Base-by-base conservation (phyloP, 2,329 filamentous ascomycete genomes). In the Phialophora chinensis region DNA sequence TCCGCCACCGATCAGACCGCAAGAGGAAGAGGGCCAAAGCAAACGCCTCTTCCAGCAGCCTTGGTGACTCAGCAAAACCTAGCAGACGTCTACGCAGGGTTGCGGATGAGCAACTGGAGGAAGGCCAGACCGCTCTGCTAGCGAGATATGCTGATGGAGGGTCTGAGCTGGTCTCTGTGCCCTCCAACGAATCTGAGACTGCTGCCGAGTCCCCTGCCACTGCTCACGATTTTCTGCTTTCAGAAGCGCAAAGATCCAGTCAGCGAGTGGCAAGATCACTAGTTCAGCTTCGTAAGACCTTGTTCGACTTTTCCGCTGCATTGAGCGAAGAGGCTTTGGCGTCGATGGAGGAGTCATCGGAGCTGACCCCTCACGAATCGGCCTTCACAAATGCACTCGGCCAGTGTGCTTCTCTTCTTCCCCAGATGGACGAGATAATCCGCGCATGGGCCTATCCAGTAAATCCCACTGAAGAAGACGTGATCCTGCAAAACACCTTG, bases 61-160 rank as follows among this genome's bases (percentile, higher is more conserved):
- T 78, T 20, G 73, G 50, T 33, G 80, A 83, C 63, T 75, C 73
- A 23, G 82, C 81, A 63, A 78, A 79, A 60, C 78, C 76, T 42
- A 78, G 79, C 20, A 82, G 84, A 63, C 79, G 82, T 33, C 82
- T 80, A 57, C 80, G 82, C 67, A 80, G 81, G 56, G 84, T 83
- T 10, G 79, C 81, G 11, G 80, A 79, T 54, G 76, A 75, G 11
- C 71, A 76, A 33, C 72, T 74, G 69, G 78, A 75, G 60, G 78
- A 71, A 38, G 78, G 79, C 44, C 79, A 83, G 14, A 77, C 86
- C 38, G 81, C 86, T 2, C 78, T 89, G 38, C 78, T 85, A 53
- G 83, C 88, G 1, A 83, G 84, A 10, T 88, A 87, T 71, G 82
- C 82, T 11, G 88, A 88, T 71, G 86, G 87, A 1, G 84, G 88